These are phyloP conservation scores for Hypoxylon sp. DNA, from an alignment of 2,329 filamentous ascomycete species.

Conservation along the genomic window DNA sequence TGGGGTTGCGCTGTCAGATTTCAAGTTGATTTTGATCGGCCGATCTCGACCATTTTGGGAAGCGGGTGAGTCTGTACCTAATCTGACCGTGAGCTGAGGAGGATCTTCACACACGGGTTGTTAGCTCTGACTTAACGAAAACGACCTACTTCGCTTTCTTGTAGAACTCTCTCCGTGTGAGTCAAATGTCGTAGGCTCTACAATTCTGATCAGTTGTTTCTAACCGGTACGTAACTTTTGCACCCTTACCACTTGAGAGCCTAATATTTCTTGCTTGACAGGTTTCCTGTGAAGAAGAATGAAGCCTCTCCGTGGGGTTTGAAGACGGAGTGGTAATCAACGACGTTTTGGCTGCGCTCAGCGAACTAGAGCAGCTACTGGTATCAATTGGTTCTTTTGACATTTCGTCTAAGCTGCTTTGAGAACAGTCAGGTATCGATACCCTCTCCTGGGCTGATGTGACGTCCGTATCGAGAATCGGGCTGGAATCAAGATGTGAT, in stretches of 20 bases:
- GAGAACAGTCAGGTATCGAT: too few relatives aligned
- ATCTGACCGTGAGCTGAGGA: background rate
- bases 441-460: too few relatives aligned
- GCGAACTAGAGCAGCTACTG: background rate
- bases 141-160: background rate
- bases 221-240: background rate
- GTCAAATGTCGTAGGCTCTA: background rate
- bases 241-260: background rate
- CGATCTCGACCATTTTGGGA: background rate
- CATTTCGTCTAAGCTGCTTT: too few relatives aligned
- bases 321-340: background rate
- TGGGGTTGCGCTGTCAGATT: background rate
- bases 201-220: background rate
- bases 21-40: too few relatives aligned
- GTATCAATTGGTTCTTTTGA: background rate
- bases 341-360: background rate
- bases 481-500: too few relatives aligned
- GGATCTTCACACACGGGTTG: background rate
- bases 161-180: background rate
- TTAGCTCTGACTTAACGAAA: background rate
- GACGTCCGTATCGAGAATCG: too few relatives aligned
- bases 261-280: background rate
- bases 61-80: background rate
- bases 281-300: background rate
- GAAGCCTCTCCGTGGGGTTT: background rate